phyloP scores from a whole-genome alignment of 148 eudicot species.

The Hydrangea macrophylla region DNA sequence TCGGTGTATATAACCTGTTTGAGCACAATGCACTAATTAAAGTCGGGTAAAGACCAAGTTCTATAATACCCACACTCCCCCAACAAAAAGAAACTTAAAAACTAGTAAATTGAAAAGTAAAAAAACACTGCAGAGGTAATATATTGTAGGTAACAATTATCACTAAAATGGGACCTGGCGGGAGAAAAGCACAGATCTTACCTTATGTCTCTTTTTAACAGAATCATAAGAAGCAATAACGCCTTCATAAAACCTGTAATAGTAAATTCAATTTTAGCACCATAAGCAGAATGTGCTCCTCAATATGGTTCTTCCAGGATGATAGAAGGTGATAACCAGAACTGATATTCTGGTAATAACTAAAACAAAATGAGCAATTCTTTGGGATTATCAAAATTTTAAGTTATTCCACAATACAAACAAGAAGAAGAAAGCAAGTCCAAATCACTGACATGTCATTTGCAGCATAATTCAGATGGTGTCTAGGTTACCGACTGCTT shows the following conservation, averaged over 20 bases:
- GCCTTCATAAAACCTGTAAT: constrained; percentile 73
- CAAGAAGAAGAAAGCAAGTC: not conserved
- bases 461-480: not conserved
- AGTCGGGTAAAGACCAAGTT: too few relatives aligned
- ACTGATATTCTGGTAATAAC: too few relatives aligned
- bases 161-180: not conserved
- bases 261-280: not conserved
- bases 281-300: not conserved
- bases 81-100: too few relatives aligned
- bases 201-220: constrained; percentile 59
- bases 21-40: too few relatives aligned
- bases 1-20: constrained; percentile 57
- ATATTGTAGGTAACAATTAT: constrained; percentile 9
- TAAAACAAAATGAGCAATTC: not conserved
- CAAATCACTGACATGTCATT: not conserved
- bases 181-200: constrained; percentile 18
- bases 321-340: too few relatives aligned
- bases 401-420: not conserved
- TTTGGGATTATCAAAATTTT: not conserved
- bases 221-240: constrained; percentile 46
- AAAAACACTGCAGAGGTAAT: not conserved
- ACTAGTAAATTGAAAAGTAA: too few relatives aligned
- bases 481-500: too few relatives aligned
- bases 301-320: not conserved
- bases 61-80: too few relatives aligned